Percentiles rank a stretch among this genome's conserved stretches.
phyloP scores from a whole-genome alignment of 2,329 filamentous ascomycete genomes.

The Neospermospora avenae region DNA sequence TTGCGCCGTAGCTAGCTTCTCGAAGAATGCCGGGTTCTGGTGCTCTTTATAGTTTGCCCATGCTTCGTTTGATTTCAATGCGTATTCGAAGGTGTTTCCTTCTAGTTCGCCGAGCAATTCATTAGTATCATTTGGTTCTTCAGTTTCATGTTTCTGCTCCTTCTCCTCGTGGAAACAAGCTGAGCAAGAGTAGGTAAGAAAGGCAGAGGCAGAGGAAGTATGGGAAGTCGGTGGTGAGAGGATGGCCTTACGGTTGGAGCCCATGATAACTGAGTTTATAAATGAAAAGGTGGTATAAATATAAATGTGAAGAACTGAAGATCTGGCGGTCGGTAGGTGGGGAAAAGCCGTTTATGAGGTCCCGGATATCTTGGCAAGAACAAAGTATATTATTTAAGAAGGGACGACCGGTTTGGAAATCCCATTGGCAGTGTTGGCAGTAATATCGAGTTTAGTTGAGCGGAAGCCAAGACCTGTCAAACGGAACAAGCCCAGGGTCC shows the following conservation, averaged over 20 bases:
- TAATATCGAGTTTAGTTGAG: background rate
- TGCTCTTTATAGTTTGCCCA: slow-evolving; percentile 65
- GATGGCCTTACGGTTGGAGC: slow-evolving; percentile 12
- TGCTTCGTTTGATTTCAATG: slow-evolving; percentile 64
- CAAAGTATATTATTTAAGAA: background rate
- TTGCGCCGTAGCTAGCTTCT: slow-evolving; percentile 64
- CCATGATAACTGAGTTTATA: slow-evolving; percentile 4
- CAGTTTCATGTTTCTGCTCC: background rate
- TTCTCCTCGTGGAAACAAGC: background rate
- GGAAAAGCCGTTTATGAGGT: background rate
- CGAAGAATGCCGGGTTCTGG: slow-evolving; percentile 69
- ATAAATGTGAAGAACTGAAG: background rate
- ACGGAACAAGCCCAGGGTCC: background rate
- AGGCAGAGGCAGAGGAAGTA: background rate
- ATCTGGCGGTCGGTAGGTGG: background rate
- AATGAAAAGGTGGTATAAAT: background rate
- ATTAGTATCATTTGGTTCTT: slow-evolving; percentile 4
- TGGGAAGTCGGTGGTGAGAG: slow-evolving; percentile 9
- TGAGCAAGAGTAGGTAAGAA: background rate
- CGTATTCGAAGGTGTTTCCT: slow-evolving; percentile 48
- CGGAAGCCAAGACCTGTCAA: background rate
- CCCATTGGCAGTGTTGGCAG: background rate
- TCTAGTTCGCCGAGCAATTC: slow-evolving; percentile 3
- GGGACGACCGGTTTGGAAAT: background rate
- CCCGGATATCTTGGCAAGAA: background rate